Base-by-base conservation (phyloP, 352 stramenopile species). In the Phytophthora ohioensis region DNA sequence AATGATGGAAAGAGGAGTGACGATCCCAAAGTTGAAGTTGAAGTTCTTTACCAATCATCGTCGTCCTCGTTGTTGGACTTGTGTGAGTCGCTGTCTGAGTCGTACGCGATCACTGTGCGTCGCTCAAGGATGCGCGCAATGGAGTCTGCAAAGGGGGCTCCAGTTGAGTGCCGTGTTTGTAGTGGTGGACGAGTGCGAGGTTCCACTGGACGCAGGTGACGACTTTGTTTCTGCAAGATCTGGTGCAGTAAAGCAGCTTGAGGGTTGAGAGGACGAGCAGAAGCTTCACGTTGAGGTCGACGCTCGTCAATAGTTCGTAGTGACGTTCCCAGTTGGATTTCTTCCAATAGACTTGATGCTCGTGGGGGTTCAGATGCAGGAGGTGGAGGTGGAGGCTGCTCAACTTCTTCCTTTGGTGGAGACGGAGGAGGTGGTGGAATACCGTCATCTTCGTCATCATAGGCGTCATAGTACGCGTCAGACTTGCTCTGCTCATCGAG, bases 121-220 rank as follows among this genome's bases (percentile, higher is more conserved):
- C 81, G 79, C 61, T 91, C 84, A 48, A 91, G 80, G 36, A 91
- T 87, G 10, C 81, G 78, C 5, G 81, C 80, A 43, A 91, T 91
- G 13, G 84, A 90, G 45, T 79, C 69, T 4, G 80, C 80, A 36
- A 91, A 90, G 1, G 80, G 79, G 0, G 72, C 64, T 6, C 57
- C 11, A 2, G 62, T 38, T 56, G 63, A 39, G n/a, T 57, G 36
- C 1, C 54, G 57, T 0, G 31, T 55, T 21, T 59, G 48, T 10
- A 61, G 35, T 0, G 57, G 52, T 7, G 73, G 64, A 8, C 66
- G 66, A 5, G 43, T 4, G 15, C 58, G 66, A 4, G 59, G 32
- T 36, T 77, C 76, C 0, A 90, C 68, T 3, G 68, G 78, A 17
- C 81, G 79, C 10, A 91, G 63, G 17, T 71, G 64, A 10, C 75